A percentile compares a stretch with the other conserved stretches of the same genome.
Conservation (phyloP, 2,329 filamentous ascomycete species). For the Rutstroemia sp. region DNA sequence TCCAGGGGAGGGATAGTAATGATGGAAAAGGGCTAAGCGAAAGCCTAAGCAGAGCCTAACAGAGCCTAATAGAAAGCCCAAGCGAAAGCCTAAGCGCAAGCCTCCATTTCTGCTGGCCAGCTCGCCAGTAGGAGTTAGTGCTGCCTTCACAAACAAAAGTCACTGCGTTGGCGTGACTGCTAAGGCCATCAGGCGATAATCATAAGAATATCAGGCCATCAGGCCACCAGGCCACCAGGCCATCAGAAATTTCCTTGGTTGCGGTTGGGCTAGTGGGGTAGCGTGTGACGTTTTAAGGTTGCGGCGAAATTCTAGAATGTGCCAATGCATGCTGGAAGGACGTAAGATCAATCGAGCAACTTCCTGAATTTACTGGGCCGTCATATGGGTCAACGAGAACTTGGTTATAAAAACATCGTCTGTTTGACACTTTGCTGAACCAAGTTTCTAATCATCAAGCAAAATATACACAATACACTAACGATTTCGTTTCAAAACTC, state of each 20-base stretch:
- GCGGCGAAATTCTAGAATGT: constrained; percentile 5
- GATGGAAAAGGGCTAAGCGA: no score
- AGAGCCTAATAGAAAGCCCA: no score
- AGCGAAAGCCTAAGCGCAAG: no score
- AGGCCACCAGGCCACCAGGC: no score
- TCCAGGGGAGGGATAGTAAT: no score
- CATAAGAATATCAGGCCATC: background rate
- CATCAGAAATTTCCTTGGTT: background rate
- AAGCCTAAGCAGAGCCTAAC: no score
- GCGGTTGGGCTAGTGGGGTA: background rate
- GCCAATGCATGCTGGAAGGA: background rate
- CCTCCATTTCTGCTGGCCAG: no score
- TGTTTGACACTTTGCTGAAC: background rate
- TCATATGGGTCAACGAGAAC: background rate
- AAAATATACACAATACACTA: background rate
- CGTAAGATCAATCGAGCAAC: background rate
- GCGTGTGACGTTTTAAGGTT: background rate
- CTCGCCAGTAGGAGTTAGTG: no score
- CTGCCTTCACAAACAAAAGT: no score
- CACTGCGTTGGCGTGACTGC: background rate
- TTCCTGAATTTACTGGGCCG: constrained; percentile 4
- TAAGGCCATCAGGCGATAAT: background rate
- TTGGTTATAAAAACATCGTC: constrained; percentile 2
- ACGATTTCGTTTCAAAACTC: background rate
- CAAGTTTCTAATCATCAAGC: background rate